Evolutionary conservation across 345 rosid genomes (phyloP), one percentile per base, ranked within the genome.

Genomic region (Leavenworthia alabamica): DNA sequence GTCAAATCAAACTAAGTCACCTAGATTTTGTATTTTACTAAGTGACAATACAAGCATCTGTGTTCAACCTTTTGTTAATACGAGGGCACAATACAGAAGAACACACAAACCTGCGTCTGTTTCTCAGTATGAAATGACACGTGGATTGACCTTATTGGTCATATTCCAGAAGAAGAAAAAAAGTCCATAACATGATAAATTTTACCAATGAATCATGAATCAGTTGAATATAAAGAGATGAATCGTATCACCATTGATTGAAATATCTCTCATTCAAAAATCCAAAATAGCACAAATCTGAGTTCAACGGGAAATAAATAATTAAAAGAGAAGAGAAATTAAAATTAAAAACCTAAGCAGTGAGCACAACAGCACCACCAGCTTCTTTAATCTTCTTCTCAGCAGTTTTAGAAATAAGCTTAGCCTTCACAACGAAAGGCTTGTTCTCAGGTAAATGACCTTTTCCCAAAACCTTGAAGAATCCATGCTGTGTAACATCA

Each of bases 361-460:
- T 68, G 40, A 73, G 77, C 2, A 80, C 70, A 17, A 84, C 81
- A 5, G 89, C 84, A 4, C 89, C 89, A 68, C 89, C 89, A 53
- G 76, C 76, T 66, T 76, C 89, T 77, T 84, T 81, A 51, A 84
- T 84, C 82, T 84, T 84, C 80, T 78, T 80, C 80, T 84, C 86
- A 1, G 89, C 86, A 11, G 52, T 72, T 79, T 84, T 81, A 0
- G 84, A 84, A 3, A 81, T 55, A 7, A 84, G 79, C 83, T 81
- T 84, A 4, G 89, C 86, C 47, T 84, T 81, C 10, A 84, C 81
- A 2, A 84, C 86, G 52, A 81, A 51, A 3, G 85, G 84, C 65
- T 80, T 70, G 51, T 73, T 73, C 64, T 70, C 83, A 3, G 83
- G 90, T 66, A 82, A 55, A 16, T 70, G 55, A 46, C 86, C 80